Evolutionary conservation across 805 yeast genomes (phyloP), one percentile per base, ranked within the genome.

Genomic region (Brettanomyces naardenensis): DNA sequence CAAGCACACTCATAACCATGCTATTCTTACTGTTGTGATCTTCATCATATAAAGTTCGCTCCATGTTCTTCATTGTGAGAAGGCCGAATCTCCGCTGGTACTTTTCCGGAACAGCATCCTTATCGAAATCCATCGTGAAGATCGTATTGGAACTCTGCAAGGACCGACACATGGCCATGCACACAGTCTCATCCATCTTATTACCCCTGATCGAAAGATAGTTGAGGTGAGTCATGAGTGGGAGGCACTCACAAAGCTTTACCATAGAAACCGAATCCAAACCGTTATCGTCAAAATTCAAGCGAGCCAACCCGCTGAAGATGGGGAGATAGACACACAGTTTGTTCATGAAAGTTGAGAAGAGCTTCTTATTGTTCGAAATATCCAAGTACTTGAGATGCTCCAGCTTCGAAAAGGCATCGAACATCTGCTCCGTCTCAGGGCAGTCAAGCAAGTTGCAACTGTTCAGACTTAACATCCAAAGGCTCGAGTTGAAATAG

Each of bases 21-120:
- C 29, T 44, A n/a, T 38, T 25, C 4, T 33, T 29, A 20, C 33
- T 39, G 9, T 25, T 22, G 4, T 37, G 23, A 20, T 32, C 19
- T 44, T 42, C 32, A 6, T 9, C 56, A 40, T 69, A 67, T 38
- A 80, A 59, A 37, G 70, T 65, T 18, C 62, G 56, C 48, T 81
- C 87, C 80, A 88, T 80, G 56, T 89, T 89, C 49, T 81, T 73
- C 80, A 89, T 79, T 34, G 92, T 73, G 48, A 82, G 78, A 31
- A 84, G 68, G 1, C 94, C 92, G 41, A 88, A 73, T 49, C 78
- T 73, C 30, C 87, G 83, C 49, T 74, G 77, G 45, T 80, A 69
- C 35, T 69, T 65, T 37, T 71, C 73, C 10, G 89, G 80, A 46
- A 84, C 68, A 17, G 66, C 59, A 17, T 69, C 78, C 40, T 69